phyloP scores from a whole-genome alignment of 108 stramenopile species.

The Pseudonitzschia pungens region DNA sequence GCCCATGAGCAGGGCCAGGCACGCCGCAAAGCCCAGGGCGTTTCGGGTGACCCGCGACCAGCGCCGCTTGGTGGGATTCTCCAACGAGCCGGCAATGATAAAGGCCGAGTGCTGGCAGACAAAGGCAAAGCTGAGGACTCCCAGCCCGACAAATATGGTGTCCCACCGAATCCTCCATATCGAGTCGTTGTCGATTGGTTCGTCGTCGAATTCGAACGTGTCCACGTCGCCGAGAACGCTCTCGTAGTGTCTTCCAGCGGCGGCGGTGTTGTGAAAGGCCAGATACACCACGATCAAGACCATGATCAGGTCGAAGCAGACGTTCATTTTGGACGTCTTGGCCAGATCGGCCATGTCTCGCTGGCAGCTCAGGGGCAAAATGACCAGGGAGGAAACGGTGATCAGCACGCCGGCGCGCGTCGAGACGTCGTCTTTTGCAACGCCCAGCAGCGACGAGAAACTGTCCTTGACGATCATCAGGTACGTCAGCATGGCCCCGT shows the following conservation, averaged over 20 bases:
- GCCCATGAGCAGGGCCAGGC: slow-evolving; percentile 52
- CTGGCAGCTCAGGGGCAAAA: slow-evolving; percentile 70
- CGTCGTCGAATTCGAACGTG: not conserved
- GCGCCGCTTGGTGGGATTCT: slow-evolving; percentile 62
- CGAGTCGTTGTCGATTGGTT: not conserved
- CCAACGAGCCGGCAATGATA: slow-evolving; percentile 81
- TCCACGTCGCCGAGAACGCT: not conserved
- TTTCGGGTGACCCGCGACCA: slow-evolving; percentile 64
- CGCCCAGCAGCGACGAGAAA: slow-evolving; percentile 60
- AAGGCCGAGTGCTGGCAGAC: slow-evolving; percentile 83
- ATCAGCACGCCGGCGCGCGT: slow-evolving; percentile 54
- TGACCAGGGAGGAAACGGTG: slow-evolving; percentile 55
- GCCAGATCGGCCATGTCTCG: slow-evolving; percentile 86
- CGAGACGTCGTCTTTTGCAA: slow-evolving; percentile 42
- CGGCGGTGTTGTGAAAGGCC: not conserved
- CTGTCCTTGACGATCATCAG: slow-evolving; percentile 86
- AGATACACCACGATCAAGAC: slow-evolving; percentile 52
- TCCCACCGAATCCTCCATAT: slow-evolving; percentile 34
- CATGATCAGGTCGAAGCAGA: slow-evolving; percentile 57
- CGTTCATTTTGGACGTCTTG: slow-evolving; percentile 65
- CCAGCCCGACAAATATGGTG: slow-evolving; percentile 80
- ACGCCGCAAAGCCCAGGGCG: slow-evolving; percentile 50
- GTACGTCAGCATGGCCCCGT: slow-evolving; percentile 82
- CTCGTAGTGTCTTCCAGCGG: not conserved
- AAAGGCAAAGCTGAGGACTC: slow-evolving; percentile 84